These are phyloP conservation scores for Heritiera fomes DNA, from an alignment of 345 rosid species.

Conservation along the genomic window DNA sequence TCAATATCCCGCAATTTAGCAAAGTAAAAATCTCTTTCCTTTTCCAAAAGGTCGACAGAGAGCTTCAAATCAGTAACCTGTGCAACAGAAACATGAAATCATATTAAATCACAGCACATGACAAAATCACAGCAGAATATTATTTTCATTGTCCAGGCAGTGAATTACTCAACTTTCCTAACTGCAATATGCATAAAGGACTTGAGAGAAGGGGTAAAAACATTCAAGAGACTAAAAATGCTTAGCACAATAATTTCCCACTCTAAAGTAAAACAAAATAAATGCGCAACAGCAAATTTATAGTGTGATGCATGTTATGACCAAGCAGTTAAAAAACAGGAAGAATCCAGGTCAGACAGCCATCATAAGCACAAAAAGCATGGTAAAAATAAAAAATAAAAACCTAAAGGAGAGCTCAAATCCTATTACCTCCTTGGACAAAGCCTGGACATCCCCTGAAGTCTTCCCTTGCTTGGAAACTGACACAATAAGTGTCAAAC, in stretches of 20 bases:
- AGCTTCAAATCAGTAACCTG: conserved; percentile 77
- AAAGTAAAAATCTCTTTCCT: conserved; percentile 88
- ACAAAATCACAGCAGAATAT: neutral
- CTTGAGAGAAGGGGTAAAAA: neutral
- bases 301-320: neutral
- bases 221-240: neutral
- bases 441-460: conserved; percentile 52
- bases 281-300: neutral
- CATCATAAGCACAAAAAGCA: conserved; percentile 15
- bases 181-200: conserved; percentile 6
- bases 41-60: conserved; percentile 73
- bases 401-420: neutral
- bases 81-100: conserved; percentile 8
- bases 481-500: conserved; percentile 26
- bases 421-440: conserved; percentile 78
- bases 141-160: neutral
- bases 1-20: conserved; percentile 79
- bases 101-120: neutral
- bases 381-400: neutral
- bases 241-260: neutral
- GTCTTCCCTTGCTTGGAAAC: conserved; percentile 61
- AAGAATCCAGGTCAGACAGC: conserved; percentile 5
- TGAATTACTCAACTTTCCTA: neutral
- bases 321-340: neutral
- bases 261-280: neutral